These are phyloP conservation scores for Parastagonospora avenae DNA, from an alignment of 2,329 filamentous ascomycete species.

Conservation along the genomic window DNA sequence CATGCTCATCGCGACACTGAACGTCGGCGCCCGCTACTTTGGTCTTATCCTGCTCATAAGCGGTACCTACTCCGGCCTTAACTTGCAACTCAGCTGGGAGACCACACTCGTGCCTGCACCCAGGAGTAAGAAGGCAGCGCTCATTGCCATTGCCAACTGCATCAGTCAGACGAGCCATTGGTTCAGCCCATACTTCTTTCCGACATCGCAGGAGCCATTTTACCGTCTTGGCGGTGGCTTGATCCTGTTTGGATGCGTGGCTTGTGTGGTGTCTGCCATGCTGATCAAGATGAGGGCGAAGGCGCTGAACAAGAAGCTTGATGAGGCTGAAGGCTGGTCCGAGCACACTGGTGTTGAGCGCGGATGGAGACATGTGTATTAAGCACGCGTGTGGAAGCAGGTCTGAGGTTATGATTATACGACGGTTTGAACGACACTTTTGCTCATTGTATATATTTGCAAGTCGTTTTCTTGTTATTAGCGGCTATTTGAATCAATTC, in stretches of 20 bases:
- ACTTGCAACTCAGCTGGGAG: constrained; percentile 52
- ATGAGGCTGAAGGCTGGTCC: constrained; percentile 29
- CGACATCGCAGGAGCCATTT: constrained; percentile 26
- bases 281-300: constrained; percentile 24
- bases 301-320: constrained; percentile 33
- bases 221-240: constrained; percentile 28
- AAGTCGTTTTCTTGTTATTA: too few relatives aligned
- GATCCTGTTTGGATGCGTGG: constrained; percentile 34
- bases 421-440: too few relatives aligned
- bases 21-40: constrained; percentile 38
- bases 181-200: constrained; percentile 51
- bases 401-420: too few relatives aligned
- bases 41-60: constrained; percentile 36
- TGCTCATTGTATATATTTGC: too few relatives aligned
- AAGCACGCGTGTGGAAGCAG: background rate
- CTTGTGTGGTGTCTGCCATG: constrained; percentile 14
- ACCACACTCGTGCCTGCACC: constrained; percentile 50
- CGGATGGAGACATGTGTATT: constrained; percentile 36
- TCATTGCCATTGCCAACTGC: constrained; percentile 52
- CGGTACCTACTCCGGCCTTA: constrained; percentile 49
- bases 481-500: too few relatives aligned
- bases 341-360: constrained; percentile 34
- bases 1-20: constrained; percentile 36
- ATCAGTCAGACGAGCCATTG: constrained; percentile 50
- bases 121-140: constrained; percentile 49